Evolutionary conservation across 2,329 filamentous ascomycete genomes (phyloP), one percentile per base, ranked within the genome.

Genomic region (Diaporthe ampelina): DNA sequence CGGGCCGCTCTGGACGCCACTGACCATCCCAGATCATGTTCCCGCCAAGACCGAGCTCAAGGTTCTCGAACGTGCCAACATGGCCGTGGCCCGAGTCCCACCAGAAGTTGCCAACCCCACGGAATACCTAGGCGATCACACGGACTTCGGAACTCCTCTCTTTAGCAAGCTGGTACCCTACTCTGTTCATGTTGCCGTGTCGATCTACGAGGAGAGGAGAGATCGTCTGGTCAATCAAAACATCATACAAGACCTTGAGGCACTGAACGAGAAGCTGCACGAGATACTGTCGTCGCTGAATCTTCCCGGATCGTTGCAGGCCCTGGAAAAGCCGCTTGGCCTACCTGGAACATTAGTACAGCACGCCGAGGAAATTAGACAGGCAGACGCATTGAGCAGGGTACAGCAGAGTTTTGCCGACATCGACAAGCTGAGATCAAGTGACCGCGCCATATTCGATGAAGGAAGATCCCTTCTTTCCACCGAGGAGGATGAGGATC

Each of bases 141-240:
- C 91, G 19, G 93, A 95, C 74, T 93, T 98, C 79, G 96, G 97
- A 0, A 92, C 92, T 29, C 94, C 95, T 0, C 85, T 99, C 0
- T 98, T 99, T 81, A 91, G 94, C 2, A 97, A 96, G 79, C 88
- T 99, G 1, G 97, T 99, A 0, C 97, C 97, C 0, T 98, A 98
- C 81, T 95, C 95, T 0, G 97, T 98, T 0, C 97, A 99, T 80
- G 90, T 98, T 65, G 97, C 97, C 10, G 94, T 95, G 1, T 98
- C 95, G 63, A 98, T 98, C 45, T 99, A 99, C 80, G 95, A 95
- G 72, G 95, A 98, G 81, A 91, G 95, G 19, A 90, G 95, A 73
- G 95, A 99, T 82, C 90, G 95, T n/a, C 86, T 98, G 74, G 93
- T 99, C 57, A 97, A 97, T 80, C 94, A 94, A 77, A 94, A 91